Evolutionary conservation across 768 basidiomycete species (phyloP).

Genomic region (Filobasidium wieringae): DNA sequence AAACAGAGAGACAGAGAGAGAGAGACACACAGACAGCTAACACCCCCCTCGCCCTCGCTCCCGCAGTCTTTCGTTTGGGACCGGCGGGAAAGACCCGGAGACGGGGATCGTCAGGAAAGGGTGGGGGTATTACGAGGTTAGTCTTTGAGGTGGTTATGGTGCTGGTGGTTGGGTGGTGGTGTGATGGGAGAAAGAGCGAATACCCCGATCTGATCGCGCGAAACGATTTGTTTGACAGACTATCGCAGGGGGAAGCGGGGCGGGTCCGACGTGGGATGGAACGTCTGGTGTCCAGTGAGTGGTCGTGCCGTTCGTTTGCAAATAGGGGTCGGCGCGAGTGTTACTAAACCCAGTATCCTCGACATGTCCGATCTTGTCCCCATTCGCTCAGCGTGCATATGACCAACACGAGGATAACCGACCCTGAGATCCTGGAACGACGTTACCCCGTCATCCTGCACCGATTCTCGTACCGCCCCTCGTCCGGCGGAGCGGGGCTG

Average conservation of each 20-base stretch:
- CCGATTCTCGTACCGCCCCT: conserved; percentile 46
- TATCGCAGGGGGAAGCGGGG: conserved; percentile 85
- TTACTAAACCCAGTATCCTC: too few relatives aligned
- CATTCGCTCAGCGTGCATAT: conserved; percentile 46
- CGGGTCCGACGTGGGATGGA: conserved; percentile 79
- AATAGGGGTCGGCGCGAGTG: too few relatives aligned
- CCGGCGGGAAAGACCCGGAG: conserved; percentile 65
- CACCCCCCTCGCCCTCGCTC: too few relatives aligned
- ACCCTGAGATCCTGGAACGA: conserved; percentile 84
- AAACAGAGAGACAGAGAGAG: too few relatives aligned
- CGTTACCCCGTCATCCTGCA: conserved; percentile 85
- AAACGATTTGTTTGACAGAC: conserved; percentile 46
- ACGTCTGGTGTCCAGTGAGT: conserved; percentile 68
- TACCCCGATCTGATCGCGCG: neutral
- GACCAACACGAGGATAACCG: conserved; percentile 59
- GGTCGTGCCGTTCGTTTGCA: too few relatives aligned
- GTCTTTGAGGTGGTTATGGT: too few relatives aligned
- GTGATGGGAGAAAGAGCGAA: too few relatives aligned
- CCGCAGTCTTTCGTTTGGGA: conserved; percentile 83
- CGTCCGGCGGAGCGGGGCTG: conserved; percentile 20
- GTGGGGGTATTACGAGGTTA: conserved; percentile 80
- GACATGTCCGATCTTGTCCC: conserved; percentile 10
- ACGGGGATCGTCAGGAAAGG: conserved; percentile 63
- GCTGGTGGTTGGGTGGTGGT: neutral
- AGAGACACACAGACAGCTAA: too few relatives aligned